Evolutionary conservation across 441 rosid genomes (phyloP).

Genomic region (Gossypium gossypioides): DNA sequence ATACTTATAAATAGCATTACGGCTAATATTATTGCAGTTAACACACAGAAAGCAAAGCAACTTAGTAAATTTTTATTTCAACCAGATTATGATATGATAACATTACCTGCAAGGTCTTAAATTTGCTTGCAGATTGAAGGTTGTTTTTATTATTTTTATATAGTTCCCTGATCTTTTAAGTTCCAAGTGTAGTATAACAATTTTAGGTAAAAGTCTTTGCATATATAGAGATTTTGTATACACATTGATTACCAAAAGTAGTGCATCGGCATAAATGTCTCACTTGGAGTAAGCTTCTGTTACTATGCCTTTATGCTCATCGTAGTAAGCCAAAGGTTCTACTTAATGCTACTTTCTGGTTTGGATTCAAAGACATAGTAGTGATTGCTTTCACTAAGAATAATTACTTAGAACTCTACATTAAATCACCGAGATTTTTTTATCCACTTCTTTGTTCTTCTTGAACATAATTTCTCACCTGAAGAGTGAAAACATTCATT

Average conservation of each 20-base stretch:
- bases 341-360: not conserved
- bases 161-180: not conserved
- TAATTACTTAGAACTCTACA: not conserved
- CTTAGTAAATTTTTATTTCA: conserved; percentile 1
- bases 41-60: not conserved
- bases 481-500: not conserved
- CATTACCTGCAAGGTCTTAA: not conserved
- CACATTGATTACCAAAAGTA: not conserved
- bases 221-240: not conserved
- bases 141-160: not conserved
- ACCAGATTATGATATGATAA: not conserved
- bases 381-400: not conserved
- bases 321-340: not conserved
- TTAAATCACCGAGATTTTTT: not conserved
- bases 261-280: not conserved
- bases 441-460: not conserved
- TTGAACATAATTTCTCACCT: not conserved
- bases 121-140: not conserved
- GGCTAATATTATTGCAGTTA: not conserved
- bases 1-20: not conserved
- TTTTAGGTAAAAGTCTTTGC: not conserved
- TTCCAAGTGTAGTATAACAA: not conserved
- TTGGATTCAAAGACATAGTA: not conserved
- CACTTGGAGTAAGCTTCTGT: not conserved
- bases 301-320: not conserved